Evolutionary conservation across 495 filamentous ascomycete genomes (phyloP).

Genomic region (Margaritispora aquatica): DNA sequence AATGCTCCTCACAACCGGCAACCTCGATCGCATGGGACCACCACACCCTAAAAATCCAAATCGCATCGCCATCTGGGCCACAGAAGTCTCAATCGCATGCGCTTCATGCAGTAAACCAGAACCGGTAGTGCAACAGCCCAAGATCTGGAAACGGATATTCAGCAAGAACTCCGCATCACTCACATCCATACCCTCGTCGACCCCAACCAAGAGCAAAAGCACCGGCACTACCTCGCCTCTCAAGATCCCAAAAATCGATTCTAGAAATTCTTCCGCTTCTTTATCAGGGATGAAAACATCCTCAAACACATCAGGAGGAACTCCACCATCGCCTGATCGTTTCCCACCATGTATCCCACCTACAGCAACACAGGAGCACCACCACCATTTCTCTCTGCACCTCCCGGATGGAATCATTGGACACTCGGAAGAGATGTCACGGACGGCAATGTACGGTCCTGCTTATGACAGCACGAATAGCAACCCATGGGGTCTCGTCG

Average conservation of each 20-base stretch:
- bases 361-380: not conserved
- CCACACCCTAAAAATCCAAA: not conserved
- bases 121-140: not conserved
- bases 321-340: not conserved
- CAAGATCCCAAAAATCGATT: no score
- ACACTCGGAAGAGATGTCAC: not conserved
- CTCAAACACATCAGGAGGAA: not conserved
- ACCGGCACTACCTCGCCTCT: no score
- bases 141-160: not conserved
- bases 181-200: not conserved
- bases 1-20: not conserved
- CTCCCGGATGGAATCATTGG: not conserved
- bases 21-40: not conserved
- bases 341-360: no score
- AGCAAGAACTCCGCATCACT: not conserved
- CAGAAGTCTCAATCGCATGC: not conserved
- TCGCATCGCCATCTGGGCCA: not conserved
- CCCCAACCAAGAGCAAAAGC: not conserved
- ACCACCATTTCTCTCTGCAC: not conserved
- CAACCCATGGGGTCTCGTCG: not conserved
- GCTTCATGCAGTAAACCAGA: not conserved
- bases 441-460: not conserved
- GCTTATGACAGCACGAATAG: no score
- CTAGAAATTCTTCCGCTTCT: no score
- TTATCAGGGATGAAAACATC: not conserved